These are phyloP conservation scores for Lachancea mirantina DNA, from an alignment of 805 yeast genomes.

Conservation along the genomic window DNA sequence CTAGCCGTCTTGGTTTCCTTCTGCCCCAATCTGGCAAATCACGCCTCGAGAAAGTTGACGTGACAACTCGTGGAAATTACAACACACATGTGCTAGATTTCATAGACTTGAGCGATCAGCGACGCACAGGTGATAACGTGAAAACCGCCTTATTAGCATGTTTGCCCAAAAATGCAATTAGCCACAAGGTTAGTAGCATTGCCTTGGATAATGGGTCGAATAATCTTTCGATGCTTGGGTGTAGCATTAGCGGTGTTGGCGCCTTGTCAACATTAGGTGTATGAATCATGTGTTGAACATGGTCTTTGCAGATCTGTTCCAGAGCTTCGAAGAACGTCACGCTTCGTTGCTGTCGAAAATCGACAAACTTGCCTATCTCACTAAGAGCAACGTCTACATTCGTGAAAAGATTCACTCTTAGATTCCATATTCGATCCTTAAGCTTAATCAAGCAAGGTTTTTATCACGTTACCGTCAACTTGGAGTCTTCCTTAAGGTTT, in stretches of 20 bases:
- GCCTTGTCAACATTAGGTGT: slow-evolving; percentile 8
- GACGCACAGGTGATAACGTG: slow-evolving; percentile 8
- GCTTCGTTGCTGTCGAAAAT: slow-evolving; percentile 8
- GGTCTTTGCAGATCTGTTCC: too few species aligned
- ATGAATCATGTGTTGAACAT: slow-evolving; percentile 10
- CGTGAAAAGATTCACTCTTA: slow-evolving; percentile 8
- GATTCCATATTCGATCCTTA: slow-evolving; percentile 7
- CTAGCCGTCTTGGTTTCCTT: slow-evolving; percentile 10
- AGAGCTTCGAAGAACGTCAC: slow-evolving; percentile 8
- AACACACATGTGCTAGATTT: slow-evolving; percentile 11
- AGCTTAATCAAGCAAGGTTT: slow-evolving; percentile 7
- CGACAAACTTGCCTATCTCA: slow-evolving; percentile 8
- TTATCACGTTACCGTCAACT: slow-evolving; percentile 11
- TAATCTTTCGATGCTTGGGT: too few species aligned
- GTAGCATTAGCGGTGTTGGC: too few species aligned
- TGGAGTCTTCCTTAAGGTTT: slow-evolving; percentile 5
- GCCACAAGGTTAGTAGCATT: slow-evolving; percentile 9
- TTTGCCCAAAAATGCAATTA: slow-evolving; percentile 7
- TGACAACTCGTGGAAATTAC: slow-evolving; percentile 7
- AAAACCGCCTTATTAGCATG: slow-evolving; percentile 3
- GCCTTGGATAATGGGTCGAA: slow-evolving; percentile 8
- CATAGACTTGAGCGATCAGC: slow-evolving; percentile 10
- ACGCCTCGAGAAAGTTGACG: slow-evolving; percentile 8
- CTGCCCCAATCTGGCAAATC: slow-evolving; percentile 9
- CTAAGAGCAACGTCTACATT: slow-evolving; percentile 9